These are phyloP conservation scores for Lonicera japonica DNA, from an alignment of 129 eudicot genomes.

Conservation along the genomic window DNA sequence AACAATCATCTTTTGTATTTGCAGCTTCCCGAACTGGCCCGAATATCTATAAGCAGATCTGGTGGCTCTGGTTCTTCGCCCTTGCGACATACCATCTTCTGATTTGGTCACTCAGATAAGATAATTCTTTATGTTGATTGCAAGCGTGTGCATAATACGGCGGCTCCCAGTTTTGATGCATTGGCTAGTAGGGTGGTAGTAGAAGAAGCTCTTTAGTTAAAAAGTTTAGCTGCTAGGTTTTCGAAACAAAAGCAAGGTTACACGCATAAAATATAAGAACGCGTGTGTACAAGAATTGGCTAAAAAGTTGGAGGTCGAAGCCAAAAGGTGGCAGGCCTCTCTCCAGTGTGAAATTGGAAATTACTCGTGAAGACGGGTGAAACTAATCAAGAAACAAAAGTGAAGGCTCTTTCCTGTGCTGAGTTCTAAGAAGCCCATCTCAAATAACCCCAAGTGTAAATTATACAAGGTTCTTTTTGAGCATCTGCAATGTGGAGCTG, in stretches of 20 bases:
- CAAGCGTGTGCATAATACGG: neutral
- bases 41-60: constrained; percentile 18
- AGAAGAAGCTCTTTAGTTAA: neutral
- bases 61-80: constrained; percentile 16
- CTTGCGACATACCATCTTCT: constrained; percentile 27
- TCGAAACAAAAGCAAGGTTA: constrained; percentile 1
- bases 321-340: constrained; percentile 78
- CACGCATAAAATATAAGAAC: too few relatives aligned
- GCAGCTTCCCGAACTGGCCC: constrained; percentile 37
- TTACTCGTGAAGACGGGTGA: constrained; percentile 18
- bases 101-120: constrained; percentile 4
- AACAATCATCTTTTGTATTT: constrained; percentile 6
- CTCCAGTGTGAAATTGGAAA: constrained; percentile 45
- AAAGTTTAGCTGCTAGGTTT: constrained; percentile 7
- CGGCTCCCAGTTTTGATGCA: constrained; percentile 32
- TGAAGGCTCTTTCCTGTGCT: constrained; percentile 24
- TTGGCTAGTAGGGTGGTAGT: constrained; percentile 18
- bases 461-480: constrained; percentile 29
- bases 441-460: constrained; percentile 19
- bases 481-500: constrained; percentile 17
- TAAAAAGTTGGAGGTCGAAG: constrained; percentile 48
- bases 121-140: neutral
- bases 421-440: constrained; percentile 30
- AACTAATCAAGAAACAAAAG: constrained; percentile 12
- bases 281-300: constrained; percentile 5